Evolutionary conservation across 2,329 filamentous ascomycete species (phyloP).

Genomic region (Rutstroemia sp.): DNA sequence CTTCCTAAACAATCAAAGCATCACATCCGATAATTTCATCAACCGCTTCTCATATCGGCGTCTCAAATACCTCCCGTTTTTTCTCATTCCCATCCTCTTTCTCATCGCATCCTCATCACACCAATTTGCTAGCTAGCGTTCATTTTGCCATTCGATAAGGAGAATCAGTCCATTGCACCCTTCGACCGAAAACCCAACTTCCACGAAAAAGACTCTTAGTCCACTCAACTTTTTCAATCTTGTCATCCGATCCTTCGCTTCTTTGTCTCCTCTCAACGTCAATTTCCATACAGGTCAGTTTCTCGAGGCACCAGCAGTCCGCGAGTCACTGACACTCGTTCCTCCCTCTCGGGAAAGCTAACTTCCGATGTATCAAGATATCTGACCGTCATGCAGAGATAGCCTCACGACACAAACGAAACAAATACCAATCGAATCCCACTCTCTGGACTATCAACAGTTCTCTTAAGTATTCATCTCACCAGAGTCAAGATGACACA

Average conservation of each 20-base stretch:
- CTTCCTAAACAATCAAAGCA: too few species aligned
- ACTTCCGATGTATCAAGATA: background rate
- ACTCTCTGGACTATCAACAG: background rate
- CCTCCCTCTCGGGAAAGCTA: background rate
- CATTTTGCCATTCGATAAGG: too few species aligned
- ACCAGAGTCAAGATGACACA: background rate
- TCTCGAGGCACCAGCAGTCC: background rate
- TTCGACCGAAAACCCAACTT: background rate
- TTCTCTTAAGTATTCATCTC: background rate
- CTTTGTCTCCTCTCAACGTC: background rate
- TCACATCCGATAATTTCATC: too few species aligned
- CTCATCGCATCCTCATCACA: too few species aligned
- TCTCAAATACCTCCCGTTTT: too few species aligned
- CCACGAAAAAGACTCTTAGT: background rate
- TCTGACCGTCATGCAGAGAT: constrained; percentile 1
- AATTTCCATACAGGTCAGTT: background rate
- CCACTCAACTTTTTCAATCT: background rate
- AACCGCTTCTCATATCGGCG: too few species aligned
- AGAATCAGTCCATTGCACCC: too few species aligned
- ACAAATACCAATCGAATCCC: background rate
- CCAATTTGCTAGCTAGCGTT: too few species aligned
- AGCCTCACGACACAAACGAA: background rate
- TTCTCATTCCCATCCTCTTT: too few species aligned
- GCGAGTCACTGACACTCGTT: background rate
- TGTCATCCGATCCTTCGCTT: background rate